Evolutionary conservation across 2,329 filamentous ascomycete species (phyloP), one percentile per base, ranked within the genome.

Genomic region (Aspergillus sp.): DNA sequence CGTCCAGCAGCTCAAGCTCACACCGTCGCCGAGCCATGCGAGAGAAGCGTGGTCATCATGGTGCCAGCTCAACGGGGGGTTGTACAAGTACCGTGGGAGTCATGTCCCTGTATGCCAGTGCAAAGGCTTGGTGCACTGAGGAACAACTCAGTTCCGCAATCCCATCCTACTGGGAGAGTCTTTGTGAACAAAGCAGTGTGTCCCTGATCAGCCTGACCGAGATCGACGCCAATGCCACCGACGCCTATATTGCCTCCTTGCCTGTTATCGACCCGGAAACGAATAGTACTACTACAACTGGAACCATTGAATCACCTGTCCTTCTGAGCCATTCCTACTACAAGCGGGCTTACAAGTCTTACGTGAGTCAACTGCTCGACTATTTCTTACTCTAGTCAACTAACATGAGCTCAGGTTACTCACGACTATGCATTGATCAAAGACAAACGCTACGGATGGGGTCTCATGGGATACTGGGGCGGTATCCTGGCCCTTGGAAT

Each of bases 381-480:
- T 32, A 32, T 11, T 11, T 1, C 27, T 30, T 21, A 41, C 27
- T 30, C 13, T 27, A 13, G 19, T 15, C 5, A 3, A 17, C n/a
- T 25, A 13, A 57, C 21, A 32, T 49, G 8, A 3, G 1, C 11
- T 30, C 23, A 65, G 63, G 59, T 65, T n/a, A 60, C 59, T 7
- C 62, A 64, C 36, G 63, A 62, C 21, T 61, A 53, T 32, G 61
- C 57, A 3, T 55, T 62, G 5, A 17, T 38, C 2, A 65, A 61
- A 50, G 54, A 63, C 21, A 62, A 54, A 27, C 59, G 49, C 5
- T 57, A 50, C n/a, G 59, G 63, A 21, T 65, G 63, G 61, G 59
- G 54, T 19, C 21, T 65, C 50, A 58, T 65, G 54, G 63, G 61
- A 2, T 65, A 65, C 30, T 65, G 63, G 63, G 63, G 56, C 8